A percentile compares a stretch with the other conserved stretches of the same genome.
Evolutionary conservation across 352 stramenopile species (phyloP).

Genomic region (Phytopythium helicoides): DNA sequence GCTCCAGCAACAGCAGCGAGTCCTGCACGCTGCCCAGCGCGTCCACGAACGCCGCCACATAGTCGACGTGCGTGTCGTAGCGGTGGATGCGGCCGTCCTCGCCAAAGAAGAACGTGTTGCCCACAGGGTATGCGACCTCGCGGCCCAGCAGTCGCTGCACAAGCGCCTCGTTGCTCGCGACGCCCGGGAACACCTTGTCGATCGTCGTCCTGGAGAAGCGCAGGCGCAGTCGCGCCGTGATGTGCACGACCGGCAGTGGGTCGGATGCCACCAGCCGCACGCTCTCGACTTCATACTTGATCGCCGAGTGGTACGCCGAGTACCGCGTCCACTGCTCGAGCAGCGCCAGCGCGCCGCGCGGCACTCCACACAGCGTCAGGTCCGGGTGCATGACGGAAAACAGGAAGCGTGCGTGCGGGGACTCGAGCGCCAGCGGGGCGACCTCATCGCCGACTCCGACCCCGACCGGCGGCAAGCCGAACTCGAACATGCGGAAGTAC

Average conservation of each 20-base stretch:
- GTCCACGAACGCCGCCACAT: conserved; percentile 38
- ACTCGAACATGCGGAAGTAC: conserved; percentile 65
- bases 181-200: conserved; percentile 64
- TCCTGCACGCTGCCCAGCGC: conserved; percentile 50
- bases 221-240: conserved; percentile 41
- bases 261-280: conserved; percentile 41
- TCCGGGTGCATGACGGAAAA: conserved; percentile 44
- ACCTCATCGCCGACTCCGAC: conserved; percentile 14
- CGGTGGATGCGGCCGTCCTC: conserved; percentile 48
- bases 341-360: conserved; percentile 35
- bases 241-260: conserved; percentile 38
- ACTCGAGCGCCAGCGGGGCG: conserved; percentile 12
- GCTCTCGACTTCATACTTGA: conserved; percentile 45
- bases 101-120: conserved; percentile 64
- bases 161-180: conserved; percentile 57
- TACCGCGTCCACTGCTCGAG: conserved; percentile 68
- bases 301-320: conserved; percentile 48
- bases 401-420: conserved; percentile 27
- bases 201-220: conserved; percentile 61
- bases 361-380: conserved; percentile 47
- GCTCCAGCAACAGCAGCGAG: conserved; percentile 40
- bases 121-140: conserved; percentile 47
- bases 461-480: conserved; percentile 37
- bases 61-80: conserved; percentile 63
- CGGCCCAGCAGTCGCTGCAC: conserved; percentile 64